phyloP scores from a whole-genome alignment of 805 yeast genomes.

The Nakazawaea wickerhamii region DNA sequence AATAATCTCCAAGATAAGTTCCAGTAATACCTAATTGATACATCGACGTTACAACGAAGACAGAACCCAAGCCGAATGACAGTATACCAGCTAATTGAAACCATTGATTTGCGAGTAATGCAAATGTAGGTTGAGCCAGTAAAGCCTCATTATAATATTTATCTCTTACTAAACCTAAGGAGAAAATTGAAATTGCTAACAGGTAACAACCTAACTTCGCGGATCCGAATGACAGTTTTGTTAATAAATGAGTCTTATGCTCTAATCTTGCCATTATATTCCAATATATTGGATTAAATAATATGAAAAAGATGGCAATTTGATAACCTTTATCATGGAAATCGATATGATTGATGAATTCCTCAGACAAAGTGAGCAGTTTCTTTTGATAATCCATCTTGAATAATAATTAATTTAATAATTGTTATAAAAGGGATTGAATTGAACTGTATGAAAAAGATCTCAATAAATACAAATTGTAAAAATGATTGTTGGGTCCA shows the following conservation, averaged over 20 bases:
- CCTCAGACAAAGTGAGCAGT: conserved; percentile 11
- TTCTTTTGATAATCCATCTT: conserved; percentile 9
- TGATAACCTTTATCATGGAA: conserved; percentile 10
- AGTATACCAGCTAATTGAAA: conserved; percentile 45
- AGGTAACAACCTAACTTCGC: conserved; percentile 75
- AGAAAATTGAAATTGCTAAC: conserved; percentile 78
- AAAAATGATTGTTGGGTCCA: conserved; percentile 6
- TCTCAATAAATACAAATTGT: no score
- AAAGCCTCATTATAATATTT: conserved; percentile 68
- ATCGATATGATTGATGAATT: conserved; percentile 11
- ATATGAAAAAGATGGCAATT: conserved; percentile 57
- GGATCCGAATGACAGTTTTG: conserved; percentile 66
- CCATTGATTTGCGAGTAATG: conserved; percentile 39
- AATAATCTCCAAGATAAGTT: conserved; percentile 94
- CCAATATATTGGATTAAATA: conserved; percentile 95
- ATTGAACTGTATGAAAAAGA: neutral
- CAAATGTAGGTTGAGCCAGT: conserved; percentile 60
- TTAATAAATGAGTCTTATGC: conserved; percentile 68
- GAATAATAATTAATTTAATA: neutral
- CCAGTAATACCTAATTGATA: conserved; percentile 92
- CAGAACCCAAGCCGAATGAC: conserved; percentile 64
- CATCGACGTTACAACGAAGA: conserved; percentile 82
- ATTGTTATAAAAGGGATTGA: neutral
- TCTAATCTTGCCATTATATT: conserved; percentile 86
- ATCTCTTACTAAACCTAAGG: conserved; percentile 81